A percentile compares a stretch with the other conserved stretches of the same genome.
Evolutionary conservation across 352 stramenopile species (phyloP).

Genomic region (Phytopythium cucurbitacearum): DNA sequence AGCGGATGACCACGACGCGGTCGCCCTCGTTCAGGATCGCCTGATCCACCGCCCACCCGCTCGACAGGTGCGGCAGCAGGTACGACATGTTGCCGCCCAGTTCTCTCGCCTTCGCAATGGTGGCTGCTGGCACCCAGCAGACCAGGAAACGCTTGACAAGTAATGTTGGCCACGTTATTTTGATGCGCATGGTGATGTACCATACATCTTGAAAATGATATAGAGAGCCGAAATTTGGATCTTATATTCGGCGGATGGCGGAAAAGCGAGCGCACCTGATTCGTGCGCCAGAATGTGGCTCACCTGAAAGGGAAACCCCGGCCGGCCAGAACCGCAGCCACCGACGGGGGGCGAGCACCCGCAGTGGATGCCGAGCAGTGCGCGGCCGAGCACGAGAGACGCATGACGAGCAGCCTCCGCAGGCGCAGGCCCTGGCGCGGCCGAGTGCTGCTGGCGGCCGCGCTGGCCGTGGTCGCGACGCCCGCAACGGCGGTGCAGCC

Average conservation of each 20-base stretch:
- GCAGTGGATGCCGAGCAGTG: no score
- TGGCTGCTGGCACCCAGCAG: neutral
- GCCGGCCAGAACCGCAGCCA: neutral
- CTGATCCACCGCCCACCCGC: conserved; percentile 98
- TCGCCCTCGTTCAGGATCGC: conserved; percentile 98
- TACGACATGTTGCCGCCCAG: conserved; percentile 86
- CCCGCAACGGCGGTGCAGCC: conserved; percentile 5
- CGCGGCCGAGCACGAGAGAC: no score
- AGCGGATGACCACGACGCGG: conserved; percentile 98
- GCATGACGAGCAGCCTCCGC: neutral
- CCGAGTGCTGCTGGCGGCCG: conserved; percentile 1
- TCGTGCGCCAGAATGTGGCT: neutral
- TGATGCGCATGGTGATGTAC: no score
- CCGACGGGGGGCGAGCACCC: neutral
- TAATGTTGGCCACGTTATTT: neutral
- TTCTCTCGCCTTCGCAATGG: neutral
- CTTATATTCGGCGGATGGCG: no score
- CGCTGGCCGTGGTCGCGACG: conserved; percentile 1
- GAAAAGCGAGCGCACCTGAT: neutral
- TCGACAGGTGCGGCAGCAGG: conserved; percentile 96
- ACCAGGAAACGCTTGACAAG: neutral
- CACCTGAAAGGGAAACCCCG: neutral
- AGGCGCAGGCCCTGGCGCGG: conserved; percentile 6
- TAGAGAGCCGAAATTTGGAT: no score
- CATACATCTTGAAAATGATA: no score